Evolutionary conservation across 2,329 filamentous ascomycete species (phyloP), one percentile per base, ranked within the genome.

Genomic region (Nemania sp.): DNA sequence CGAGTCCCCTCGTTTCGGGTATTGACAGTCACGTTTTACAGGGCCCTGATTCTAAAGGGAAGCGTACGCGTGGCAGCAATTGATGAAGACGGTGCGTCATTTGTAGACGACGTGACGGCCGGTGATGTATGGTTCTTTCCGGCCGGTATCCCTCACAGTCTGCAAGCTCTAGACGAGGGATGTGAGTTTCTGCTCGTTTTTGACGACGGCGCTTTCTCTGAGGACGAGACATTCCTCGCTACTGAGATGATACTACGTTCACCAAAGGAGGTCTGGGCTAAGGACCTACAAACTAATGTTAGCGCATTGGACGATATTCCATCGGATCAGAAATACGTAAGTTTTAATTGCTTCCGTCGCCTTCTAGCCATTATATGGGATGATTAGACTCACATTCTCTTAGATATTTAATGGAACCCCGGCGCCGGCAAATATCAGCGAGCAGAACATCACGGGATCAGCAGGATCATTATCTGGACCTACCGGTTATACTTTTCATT

Each of bases 131-230:
- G 86, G 85, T 71, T 64, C 56, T 71, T 71, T 38, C 70, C 70
- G 0, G 13, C 70, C 0, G 70, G 70, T 49, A 47, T 71, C 47
- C 70, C 70, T 3, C 70, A 71, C 75, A 86, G 83, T 1, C 82
- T 88, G 49, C 87, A 86, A 76, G 87, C 82, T 0, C 82, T 88
- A 13, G 85, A 84, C 3, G 79, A 84, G 35, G 88, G 87, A 0
- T 80, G 79, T 47, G 88, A 90, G 74, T 89, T 89, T 74, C 80
- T 90, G 1, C 81, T 90, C 2, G 83, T 90, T 56, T 90, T 90
- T 70, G 84, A 90, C 76, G 79, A 85, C 63, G 88, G 88, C 3
- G 76, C 77, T 5, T 90, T 89, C 78, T 85, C 82, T 59, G 88
- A 90, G 77, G 86, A 89, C 63, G 82, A 81, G 53, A 90, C 88